Base-by-base conservation (phyloP, 2,329 filamentous ascomycete genomes). In the Colletotrichum coccodes region DNA sequence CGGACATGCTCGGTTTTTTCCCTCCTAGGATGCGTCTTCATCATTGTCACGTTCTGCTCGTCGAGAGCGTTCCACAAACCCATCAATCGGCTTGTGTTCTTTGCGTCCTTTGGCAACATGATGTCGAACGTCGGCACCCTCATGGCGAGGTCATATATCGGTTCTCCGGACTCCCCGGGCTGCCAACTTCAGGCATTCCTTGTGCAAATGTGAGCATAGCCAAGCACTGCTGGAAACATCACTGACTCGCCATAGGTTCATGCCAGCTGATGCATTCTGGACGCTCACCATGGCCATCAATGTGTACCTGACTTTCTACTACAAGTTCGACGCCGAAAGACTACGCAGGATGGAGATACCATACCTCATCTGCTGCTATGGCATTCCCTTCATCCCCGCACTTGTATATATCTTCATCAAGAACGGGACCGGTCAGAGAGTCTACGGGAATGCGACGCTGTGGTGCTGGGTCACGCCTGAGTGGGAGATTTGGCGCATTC, bases 71-170 rank as follows among this genome's bases (percentile, higher is more conserved):
- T 96, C 76, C 92, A 92, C 75, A 95, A 94, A 76, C 92, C 93
- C n/a, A 94, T 96, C 81, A 96, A 96, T 76, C 87, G 94, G 21
- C 85, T 97, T 0, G 90, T 95, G 11, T 95, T 97, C 78, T 96
- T 92, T 77, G 93, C 94, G 7, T 92, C 92, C 0, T 92, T 93
- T 75, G 94, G 93, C 9, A 97, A 97, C 75, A 85, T 95, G 73
- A 84, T 94, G 79, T 89, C 89, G 70, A 95, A 94, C 77, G 86
- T 94, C 21, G 93, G 90, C 1, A 94, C 93, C 0, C 79, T 95
- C 38, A 93, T 95, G 75, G 90, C 91, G 0, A 86, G 87, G 40
- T 84, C 86, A 1, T 92, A 89, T 44, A 80, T 93, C 7, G 72
- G 75, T 2, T 75, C 81, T 9, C 79, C 84, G 1, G 71, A 80